phyloP scores from a whole-genome alignment of 345 rosid species.

The Salix exigua region DNA sequence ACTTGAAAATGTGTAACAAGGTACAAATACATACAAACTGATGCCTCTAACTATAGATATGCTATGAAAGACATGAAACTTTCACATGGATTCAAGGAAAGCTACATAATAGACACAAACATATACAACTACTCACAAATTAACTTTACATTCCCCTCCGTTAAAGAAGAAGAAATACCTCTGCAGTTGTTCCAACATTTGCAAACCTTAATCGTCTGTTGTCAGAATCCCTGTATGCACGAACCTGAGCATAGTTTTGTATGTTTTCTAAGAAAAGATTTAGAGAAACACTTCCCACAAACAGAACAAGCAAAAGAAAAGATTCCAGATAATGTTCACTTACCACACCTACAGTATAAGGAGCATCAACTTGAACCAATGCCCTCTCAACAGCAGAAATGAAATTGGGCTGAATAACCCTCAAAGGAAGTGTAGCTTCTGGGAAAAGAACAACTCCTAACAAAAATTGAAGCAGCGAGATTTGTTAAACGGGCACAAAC shows the following conservation, averaged over 20 bases:
- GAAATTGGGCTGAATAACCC: slow-evolving; percentile 67
- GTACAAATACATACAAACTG: neutral
- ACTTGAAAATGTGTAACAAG: neutral
- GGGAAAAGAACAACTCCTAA: slow-evolving; percentile 95
- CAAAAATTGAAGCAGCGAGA: slow-evolving; percentile 20
- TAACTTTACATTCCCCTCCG: neutral
- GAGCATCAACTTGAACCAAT: slow-evolving; percentile 62
- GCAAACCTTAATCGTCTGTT: slow-evolving; percentile 46
- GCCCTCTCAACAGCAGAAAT: slow-evolving; percentile 84
- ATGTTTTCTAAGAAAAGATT: slow-evolving; percentile 1
- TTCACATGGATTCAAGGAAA: neutral
- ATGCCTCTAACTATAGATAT: neutral
- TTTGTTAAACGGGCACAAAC: neutral
- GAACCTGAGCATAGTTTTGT: slow-evolving; percentile 48
- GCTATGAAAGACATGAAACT: neutral
- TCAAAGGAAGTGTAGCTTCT: slow-evolving; percentile 89
- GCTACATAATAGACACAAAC: neutral
- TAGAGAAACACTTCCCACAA: slow-evolving; percentile 2
- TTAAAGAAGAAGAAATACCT: slow-evolving; percentile 43
- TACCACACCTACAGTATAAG: slow-evolving; percentile 88
- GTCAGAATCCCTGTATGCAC: slow-evolving; percentile 41
- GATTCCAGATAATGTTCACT: slow-evolving; percentile 27
- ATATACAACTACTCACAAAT: neutral
- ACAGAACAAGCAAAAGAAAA: neutral
- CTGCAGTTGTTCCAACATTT: slow-evolving; percentile 85